Evolutionary conservation across 495 filamentous ascomycete species (phyloP).

Genomic region (Penicillium taxi): DNA sequence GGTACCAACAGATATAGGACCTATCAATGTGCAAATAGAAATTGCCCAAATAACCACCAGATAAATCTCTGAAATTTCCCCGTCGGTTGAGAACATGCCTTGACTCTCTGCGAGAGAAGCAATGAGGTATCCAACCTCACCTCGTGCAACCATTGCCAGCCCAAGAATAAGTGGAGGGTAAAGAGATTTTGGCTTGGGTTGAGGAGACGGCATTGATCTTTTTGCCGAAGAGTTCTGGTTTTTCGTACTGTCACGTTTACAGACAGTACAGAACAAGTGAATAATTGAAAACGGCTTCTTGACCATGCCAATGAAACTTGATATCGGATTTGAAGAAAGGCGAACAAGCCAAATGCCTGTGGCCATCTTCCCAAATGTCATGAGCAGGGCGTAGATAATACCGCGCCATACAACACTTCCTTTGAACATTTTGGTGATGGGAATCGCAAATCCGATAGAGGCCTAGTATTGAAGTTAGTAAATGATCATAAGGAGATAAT

Average conservation of each 20-base stretch:
- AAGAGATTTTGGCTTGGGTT: conserved; percentile 44
- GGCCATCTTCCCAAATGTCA: conserved; percentile 56
- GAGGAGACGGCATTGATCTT: background rate
- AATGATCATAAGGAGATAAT: background rate
- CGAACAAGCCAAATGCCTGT: conserved; percentile 60
- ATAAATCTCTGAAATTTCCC: conserved; percentile 42
- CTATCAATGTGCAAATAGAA: conserved; percentile 64
- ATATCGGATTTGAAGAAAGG: conserved; percentile 19
- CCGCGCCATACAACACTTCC: conserved; percentile 62
- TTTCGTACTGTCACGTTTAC: background rate
- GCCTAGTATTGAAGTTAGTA: conserved; percentile 31
- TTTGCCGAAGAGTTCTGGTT: background rate
- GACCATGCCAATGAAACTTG: conserved; percentile 3
- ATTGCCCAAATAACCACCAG: conserved; percentile 69
- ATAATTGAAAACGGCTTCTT: conserved; percentile 4
- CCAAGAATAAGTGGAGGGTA: conserved; percentile 54
- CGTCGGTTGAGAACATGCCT: conserved; percentile 9
- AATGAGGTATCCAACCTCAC: conserved; percentile 75
- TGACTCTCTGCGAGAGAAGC: too few relatives aligned
- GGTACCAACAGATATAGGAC: conserved; percentile 59
- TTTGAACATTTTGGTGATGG: conserved; percentile 61
- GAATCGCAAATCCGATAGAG: conserved; percentile 73
- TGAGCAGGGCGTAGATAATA: conserved; percentile 60
- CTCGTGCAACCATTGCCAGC: conserved; percentile 63
- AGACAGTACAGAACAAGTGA: conserved; percentile 5